Base-by-base conservation (phyloP, 768 basidiomycete genomes). In the Tylopilus intermedius region DNA sequence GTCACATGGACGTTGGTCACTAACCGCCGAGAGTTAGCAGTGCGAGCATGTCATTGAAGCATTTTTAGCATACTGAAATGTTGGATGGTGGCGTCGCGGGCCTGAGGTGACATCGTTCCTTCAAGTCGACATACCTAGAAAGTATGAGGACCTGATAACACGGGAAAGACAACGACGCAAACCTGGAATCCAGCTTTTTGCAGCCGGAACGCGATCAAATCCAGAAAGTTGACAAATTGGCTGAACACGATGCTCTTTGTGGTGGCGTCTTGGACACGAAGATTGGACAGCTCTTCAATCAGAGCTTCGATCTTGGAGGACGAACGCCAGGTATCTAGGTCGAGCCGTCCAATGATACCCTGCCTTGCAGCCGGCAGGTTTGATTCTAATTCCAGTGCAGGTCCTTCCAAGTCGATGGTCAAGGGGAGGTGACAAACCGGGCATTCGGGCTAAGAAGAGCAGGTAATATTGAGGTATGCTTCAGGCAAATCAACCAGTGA, bases 301-400 rank as follows among this genome's bases (percentile, higher is more conserved):
- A 99, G 77, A 2, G 95, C 94, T 67, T 99, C 96, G 40, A 98
- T 91, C 76, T 98, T 99, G 5, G 93, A 86, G n/a, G 91, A 94
- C 1, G 93, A 95, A 45, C 92, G 81, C 92, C 93, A 96, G 43
- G 82, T 84, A 58, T 90, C 83, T 15, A 97, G 73, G 65, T 98
- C 82, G 22, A 99, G 76, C 9, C 94, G 83, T 26, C 91, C 91
- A 13, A 99, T 80, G 47, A 99, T 97, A 38, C 96, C 96, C 68
- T 99, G 96, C 37, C 90, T 82, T 29, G 71, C 71, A 43, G 65
- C 64, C 14, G 67, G 59, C 6, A 63, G 51, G 10, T 72, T 75
- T 59, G 87, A 83, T 54, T 88, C 88, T 8, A 93, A 65, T 65
- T 97, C 95, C 18, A 98, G 72, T 0, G 94, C 88, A 24, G 93